phyloP scores from a whole-genome alignment of 768 basidiomycete species.

The Rhodotorula sphaerocarpa region DNA sequence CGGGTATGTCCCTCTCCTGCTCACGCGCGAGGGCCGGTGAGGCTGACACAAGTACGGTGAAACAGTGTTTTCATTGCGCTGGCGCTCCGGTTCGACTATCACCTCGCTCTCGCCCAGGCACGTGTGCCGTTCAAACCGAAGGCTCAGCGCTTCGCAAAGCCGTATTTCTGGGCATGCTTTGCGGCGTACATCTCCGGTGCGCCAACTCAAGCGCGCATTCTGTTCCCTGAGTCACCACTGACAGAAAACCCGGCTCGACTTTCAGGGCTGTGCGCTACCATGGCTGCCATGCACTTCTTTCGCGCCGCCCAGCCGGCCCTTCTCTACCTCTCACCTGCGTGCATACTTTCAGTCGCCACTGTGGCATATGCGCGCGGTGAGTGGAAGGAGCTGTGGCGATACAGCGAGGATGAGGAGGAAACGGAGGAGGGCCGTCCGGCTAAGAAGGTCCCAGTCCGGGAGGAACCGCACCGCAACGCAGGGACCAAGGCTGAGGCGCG shows the following conservation, averaged over 20 bases:
- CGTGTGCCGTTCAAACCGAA: constrained; percentile 1
- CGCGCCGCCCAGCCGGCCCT: constrained; percentile 79
- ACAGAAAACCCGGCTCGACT: no score
- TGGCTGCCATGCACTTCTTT: constrained; percentile 74
- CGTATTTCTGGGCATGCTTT: constrained; percentile 67
- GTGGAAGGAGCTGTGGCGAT: constrained; percentile 47
- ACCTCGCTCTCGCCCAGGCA: constrained; percentile 44
- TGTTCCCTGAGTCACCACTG: background rate
- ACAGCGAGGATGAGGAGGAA: constrained; percentile 21
- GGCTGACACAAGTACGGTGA: background rate
- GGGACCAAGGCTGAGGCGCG: no score
- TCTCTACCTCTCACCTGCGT: constrained; percentile 71
- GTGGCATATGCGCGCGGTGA: constrained; percentile 62
- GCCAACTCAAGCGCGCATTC: no score
- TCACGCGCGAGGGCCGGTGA: background rate
- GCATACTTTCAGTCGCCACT: constrained; percentile 60
- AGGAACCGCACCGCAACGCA: no score
- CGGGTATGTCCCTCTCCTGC: constrained; percentile 28
- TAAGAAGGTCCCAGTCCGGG: no score
- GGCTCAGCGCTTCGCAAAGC: constrained; percentile 51
- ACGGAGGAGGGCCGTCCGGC: background rate
- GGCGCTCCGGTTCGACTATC: constrained; percentile 74
- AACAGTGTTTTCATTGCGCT: constrained; percentile 61
- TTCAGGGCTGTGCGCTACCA: constrained; percentile 64
- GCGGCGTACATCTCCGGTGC: constrained; percentile 54